A percentile compares a stretch with the other conserved stretches of the same genome.
phyloP scores from a whole-genome alignment of 306 rosid species.

The Castanopsis chinensis region DNA sequence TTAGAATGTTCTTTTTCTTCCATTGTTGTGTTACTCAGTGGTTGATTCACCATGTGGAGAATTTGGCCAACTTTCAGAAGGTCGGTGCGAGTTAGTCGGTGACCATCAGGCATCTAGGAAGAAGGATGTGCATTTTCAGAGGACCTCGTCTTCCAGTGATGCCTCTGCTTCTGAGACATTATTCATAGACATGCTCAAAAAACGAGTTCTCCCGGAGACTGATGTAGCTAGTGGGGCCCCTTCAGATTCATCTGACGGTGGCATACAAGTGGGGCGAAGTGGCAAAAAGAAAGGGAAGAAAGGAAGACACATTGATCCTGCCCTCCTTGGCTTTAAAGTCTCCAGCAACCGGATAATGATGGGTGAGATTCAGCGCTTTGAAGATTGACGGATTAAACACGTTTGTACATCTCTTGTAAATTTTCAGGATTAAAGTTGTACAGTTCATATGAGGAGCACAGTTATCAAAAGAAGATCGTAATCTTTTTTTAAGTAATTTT shows the following conservation, averaged over 20 bases:
- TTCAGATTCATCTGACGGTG: conserved; percentile 42
- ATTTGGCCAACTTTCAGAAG: conserved; percentile 12
- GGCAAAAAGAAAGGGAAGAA: conserved; percentile 79
- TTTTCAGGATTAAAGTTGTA: conserved; percentile 33
- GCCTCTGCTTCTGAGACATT: conserved; percentile 61
- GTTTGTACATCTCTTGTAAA: conserved; percentile 28
- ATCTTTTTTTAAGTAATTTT: no score
- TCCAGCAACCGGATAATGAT: conserved; percentile 72
- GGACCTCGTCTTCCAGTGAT: conserved; percentile 54
- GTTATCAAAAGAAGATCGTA: conserved; percentile 3
- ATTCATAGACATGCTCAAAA: conserved; percentile 69
- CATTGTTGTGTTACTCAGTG: background rate
- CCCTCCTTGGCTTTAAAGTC: conserved; percentile 74
- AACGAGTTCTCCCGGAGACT: conserved; percentile 45
- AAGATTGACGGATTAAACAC: conserved; percentile 36
- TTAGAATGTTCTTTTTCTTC: background rate
- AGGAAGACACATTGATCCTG: conserved; percentile 73
- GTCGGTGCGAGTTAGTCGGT: conserved; percentile 32
- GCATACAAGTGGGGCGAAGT: conserved; percentile 44
- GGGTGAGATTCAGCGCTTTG: conserved; percentile 77
- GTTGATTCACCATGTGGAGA: conserved; percentile 4
- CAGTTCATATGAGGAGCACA: conserved; percentile 34
- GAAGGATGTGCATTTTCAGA: conserved; percentile 48
- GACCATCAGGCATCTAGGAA: conserved; percentile 49
- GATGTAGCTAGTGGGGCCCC: conserved; percentile 37